Evolutionary conservation across 495 filamentous ascomycete species (phyloP), one percentile per base, ranked within the genome.

Genomic region (Penicillium psychrofluorescens): DNA sequence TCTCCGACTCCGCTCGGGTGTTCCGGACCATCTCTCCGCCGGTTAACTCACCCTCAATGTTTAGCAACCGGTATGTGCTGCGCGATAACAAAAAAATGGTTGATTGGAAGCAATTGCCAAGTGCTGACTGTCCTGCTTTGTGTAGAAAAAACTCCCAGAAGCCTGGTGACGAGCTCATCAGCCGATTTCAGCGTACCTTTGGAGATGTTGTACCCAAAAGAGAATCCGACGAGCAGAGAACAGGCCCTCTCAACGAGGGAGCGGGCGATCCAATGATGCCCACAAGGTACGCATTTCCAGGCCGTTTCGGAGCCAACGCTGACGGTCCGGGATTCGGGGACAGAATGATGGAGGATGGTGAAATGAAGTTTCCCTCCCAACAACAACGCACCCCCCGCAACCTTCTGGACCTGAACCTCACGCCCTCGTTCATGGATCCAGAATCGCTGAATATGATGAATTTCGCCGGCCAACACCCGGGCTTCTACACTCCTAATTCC

Each of bases 401-500:
- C 29, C 70, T 81, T 7, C 79, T 83, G 46, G 89, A 95, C 45
- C 86, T 90, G 75, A 75, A 86, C 38, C 92, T 92, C 58, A 92
- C 89, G 2, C 86, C 90, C 8, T 90, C 90, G 13, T 75, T 90
- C 29, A 74, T 97, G 56, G 91, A 96, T 49, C 81, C 90, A 11
- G 86, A 79, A 55, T 82, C 88, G 4, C 88, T 90, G 52, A 77
- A 80, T 5, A 95, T 95, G 66, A 67, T 80, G 41, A 70, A 72
- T 35, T 85, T 92, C 49, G 83, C 81, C 45, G 86, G 83, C 53
- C 88, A 95, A 42, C 78, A 81, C 33, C 79, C 84, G 16, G 84
- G 84, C 14, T 90, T 94, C 62, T 95, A 94, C 60, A 90, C 87
- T 0, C 90, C 90, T 2, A 94, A 88, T 1, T 87, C 89, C 2